Conservation (phyloP, 768 basidiomycete genomes). For the Hygrocybe punicea region DNA sequence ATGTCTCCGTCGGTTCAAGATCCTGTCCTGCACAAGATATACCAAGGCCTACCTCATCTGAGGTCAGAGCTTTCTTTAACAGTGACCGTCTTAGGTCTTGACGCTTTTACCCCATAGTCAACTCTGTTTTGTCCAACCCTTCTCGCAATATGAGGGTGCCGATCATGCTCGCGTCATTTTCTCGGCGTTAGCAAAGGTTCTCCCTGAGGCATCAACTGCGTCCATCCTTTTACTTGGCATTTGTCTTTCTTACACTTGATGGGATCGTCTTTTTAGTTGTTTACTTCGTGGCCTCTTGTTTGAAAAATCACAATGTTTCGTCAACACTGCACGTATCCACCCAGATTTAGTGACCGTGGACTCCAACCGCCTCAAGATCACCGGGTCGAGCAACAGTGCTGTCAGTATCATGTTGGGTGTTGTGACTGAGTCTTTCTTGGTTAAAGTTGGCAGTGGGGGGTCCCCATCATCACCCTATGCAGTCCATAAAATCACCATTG, state of each 20-base stretch:
- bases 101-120: background rate
- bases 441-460: background rate
- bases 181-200: background rate
- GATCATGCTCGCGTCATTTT: background rate
- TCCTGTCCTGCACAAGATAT: background rate
- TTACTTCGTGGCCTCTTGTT: background rate
- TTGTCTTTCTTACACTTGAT: background rate
- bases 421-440: background rate
- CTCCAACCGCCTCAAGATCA: background rate
- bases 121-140: background rate
- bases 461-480: background rate
- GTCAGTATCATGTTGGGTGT: background rate
- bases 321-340: background rate
- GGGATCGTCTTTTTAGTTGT: background rate
- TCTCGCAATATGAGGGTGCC: background rate
- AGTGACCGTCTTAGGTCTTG: background rate
- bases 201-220: background rate
- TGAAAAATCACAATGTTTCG: background rate
- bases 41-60: background rate
- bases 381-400: background rate
- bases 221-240: background rate
- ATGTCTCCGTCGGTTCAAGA: background rate
- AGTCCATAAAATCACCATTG: slow-evolving; percentile 10
- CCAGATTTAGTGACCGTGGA: background rate
- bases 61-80: background rate